Evolutionary conservation across 2,329 filamentous ascomycete species (phyloP).

Genomic region (Chaetothyriales sp.): DNA sequence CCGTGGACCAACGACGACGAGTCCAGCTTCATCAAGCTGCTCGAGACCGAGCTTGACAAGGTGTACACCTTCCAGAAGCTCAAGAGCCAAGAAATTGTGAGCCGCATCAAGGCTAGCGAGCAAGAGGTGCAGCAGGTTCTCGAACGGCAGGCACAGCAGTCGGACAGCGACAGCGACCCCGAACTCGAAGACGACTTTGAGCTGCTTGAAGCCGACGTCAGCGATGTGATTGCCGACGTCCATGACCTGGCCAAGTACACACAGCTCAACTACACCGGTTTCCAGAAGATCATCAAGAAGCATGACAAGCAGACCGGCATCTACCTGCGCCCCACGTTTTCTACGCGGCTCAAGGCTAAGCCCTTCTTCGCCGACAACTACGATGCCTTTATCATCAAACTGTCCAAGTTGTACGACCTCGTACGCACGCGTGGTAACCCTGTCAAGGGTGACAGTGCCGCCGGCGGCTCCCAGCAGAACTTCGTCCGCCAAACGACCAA

Average conservation of each 20-base stretch:
- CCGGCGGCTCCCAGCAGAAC: slow-evolving; percentile 82
- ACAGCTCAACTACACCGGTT: slow-evolving; percentile 95
- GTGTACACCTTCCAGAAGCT: slow-evolving; percentile 96
- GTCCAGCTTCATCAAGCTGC: slow-evolving; percentile 66
- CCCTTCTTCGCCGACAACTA: slow-evolving; percentile 99
- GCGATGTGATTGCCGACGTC: slow-evolving; percentile 95
- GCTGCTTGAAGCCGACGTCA: slow-evolving; percentile 82
- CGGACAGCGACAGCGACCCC: slow-evolving; percentile 22
- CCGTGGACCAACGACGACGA: slow-evolving; percentile 89
- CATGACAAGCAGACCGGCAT: slow-evolving; percentile 96
- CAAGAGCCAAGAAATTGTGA: slow-evolving; percentile 89
- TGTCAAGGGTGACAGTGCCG: slow-evolving; percentile 76
- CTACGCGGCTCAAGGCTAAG: slow-evolving; percentile 81
- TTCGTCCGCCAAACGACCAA: slow-evolving; percentile 97
- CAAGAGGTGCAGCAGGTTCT: slow-evolving; percentile 82
- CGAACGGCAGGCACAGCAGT: slow-evolving; percentile 45
- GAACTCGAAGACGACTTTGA: slow-evolving; percentile 76
- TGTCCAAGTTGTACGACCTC: slow-evolving; percentile 88
- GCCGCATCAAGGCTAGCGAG: slow-evolving; percentile 75
- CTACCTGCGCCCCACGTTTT: slow-evolving; percentile 92
- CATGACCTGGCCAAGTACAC: slow-evolving; percentile 97
- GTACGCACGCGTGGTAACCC: slow-evolving; percentile 88
- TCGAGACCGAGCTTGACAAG: slow-evolving; percentile 90
- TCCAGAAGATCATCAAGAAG: slow-evolving; percentile 99
- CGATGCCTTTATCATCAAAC: slow-evolving; percentile 83